phyloP scores from a whole-genome alignment of 2,329 filamentous ascomycete species.

The Lasiodiplodia sp. region DNA sequence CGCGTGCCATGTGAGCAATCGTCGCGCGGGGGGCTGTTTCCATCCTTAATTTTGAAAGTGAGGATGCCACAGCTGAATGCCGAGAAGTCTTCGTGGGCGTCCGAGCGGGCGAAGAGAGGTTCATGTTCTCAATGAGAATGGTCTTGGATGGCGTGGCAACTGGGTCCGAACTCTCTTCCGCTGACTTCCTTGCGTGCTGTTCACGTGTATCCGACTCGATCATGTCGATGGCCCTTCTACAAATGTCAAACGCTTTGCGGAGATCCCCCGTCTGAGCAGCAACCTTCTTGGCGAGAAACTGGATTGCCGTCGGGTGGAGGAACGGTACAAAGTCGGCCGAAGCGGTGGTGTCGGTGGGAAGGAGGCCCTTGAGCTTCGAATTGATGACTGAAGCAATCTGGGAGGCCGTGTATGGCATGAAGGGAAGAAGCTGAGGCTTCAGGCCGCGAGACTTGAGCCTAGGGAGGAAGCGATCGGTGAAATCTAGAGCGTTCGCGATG shows the following conservation, averaged over 20 bases:
- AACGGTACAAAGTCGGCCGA: conserved; percentile 76
- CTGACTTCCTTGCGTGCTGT: conserved; percentile 70
- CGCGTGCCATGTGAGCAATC: conserved; percentile 89
- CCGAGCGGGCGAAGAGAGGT: conserved; percentile 66
- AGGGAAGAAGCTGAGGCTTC: conserved; percentile 87
- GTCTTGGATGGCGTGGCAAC: conserved; percentile 74
- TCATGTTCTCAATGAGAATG: conserved; percentile 81
- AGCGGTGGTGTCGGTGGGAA: conserved; percentile 61
- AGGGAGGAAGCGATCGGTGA: conserved; percentile 94
- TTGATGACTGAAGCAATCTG: conserved; percentile 91
- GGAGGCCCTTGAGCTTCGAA: conserved; percentile 77
- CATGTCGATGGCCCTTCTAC: conserved; percentile 85
- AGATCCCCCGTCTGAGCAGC: conserved; percentile 93
- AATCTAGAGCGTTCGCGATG: conserved; percentile 93
- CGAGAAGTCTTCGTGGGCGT: conserved; percentile 48
- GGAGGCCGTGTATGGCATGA: conserved; percentile 86
- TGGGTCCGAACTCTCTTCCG: conserved; percentile 60
- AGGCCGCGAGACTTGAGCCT: conserved; percentile 91
- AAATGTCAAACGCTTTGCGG: conserved; percentile 94
- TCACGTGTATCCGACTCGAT: conserved; percentile 84
- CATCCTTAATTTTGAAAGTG: conserved; percentile 69
- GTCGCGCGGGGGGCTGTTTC: conserved; percentile 86
- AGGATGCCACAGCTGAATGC: conserved; percentile 37
- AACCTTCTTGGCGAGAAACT: conserved; percentile 93
- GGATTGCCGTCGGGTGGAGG: conserved; percentile 90